These are phyloP conservation scores for Teratosphaeriaceae sp. DNA, from an alignment of 2,329 filamentous ascomycete genomes.

Conservation along the genomic window DNA sequence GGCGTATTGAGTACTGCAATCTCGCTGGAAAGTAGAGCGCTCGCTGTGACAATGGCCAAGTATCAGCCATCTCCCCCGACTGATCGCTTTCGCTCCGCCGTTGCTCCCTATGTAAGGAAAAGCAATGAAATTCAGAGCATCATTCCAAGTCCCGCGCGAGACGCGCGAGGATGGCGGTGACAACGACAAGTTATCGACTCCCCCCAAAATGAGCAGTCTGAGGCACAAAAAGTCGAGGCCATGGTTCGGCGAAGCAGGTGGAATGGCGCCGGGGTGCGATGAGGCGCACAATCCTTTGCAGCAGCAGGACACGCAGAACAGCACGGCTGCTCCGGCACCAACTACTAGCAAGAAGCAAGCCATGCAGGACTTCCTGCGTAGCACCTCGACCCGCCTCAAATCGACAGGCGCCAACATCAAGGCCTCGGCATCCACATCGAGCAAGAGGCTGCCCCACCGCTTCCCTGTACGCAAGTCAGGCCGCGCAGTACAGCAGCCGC, in stretches of 20 bases:
- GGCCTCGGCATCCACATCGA: neutral
- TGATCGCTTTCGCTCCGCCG: neutral
- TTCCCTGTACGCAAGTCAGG: conserved; percentile 3
- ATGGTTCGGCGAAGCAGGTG: neutral
- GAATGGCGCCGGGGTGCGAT: neutral
- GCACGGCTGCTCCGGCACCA: neutral
- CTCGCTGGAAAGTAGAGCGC: neutral
- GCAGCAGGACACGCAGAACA: neutral
- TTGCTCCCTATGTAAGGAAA: neutral
- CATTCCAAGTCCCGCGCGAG: conserved; percentile 7
- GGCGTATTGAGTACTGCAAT: neutral
- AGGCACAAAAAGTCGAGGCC: conserved; percentile 7
- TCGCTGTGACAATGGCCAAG: neutral
- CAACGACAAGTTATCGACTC: neutral
- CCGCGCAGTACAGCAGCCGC: neutral
- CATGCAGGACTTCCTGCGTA: conserved; percentile 13
- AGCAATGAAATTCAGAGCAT: conserved; percentile 9
- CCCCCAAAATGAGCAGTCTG: conserved; percentile 8
- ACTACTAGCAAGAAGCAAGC: conserved; percentile 5
- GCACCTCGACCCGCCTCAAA: conserved; percentile 6
- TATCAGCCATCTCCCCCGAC: neutral
- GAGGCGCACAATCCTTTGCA: neutral
- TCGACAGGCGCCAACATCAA: conserved; percentile 5
- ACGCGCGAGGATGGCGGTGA: neutral
- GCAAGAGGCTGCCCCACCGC: neutral